Base-by-base conservation (phyloP, 1,284 basidiomycete genomes). In the Ganoderma lingzhi region DNA sequence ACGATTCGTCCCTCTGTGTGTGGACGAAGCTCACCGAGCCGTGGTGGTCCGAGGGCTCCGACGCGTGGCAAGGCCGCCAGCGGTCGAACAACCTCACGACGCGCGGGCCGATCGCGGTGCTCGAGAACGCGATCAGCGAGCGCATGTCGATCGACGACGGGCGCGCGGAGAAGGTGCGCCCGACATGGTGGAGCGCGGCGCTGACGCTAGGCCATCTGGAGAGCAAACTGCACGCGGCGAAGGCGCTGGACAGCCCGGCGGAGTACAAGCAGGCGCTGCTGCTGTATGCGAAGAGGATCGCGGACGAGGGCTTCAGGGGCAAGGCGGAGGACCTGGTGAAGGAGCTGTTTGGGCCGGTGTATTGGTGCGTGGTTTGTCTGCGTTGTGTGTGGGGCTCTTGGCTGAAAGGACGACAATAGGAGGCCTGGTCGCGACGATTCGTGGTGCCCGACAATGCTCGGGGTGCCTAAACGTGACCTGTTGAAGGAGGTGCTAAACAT, bases 261-360 rank as follows among this genome's bases (percentile, higher is more conserved):
- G 96, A 98, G 81, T 96, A 93, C 80, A 93, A 90, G 80, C 86
- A 90, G 75, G 90, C 89, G 68, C 78, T 97, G 74, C 75, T 91
- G 66, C 76, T 89, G 73, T 97, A 97, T 79, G 91, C 94, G 62
- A 93, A 89, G 83, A 90, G 88, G 80, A 84, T 98, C 60, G 94
- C 91, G 44, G 93, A 97, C 74, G 95, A 96, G 78, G 94, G 92
- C 0, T 95, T 96, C 79, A 84, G 89, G 70, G 91, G 84, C 39
- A 95, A 96, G 77, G 96, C 91, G 10, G 95, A 96, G 78, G 96
- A 97, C 79, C 80, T 98, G 65, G 87, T 96, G 62, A 91, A 87
- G 78, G 96, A 97, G 71, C 83, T 98, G 48, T 91, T 94, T 76
- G 96, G 96, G 9, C 96, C 96, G 0, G 82, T 96, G 59, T 96